Conservation (phyloP, 768 basidiomycete species). For the Suillus plorans region DNA sequence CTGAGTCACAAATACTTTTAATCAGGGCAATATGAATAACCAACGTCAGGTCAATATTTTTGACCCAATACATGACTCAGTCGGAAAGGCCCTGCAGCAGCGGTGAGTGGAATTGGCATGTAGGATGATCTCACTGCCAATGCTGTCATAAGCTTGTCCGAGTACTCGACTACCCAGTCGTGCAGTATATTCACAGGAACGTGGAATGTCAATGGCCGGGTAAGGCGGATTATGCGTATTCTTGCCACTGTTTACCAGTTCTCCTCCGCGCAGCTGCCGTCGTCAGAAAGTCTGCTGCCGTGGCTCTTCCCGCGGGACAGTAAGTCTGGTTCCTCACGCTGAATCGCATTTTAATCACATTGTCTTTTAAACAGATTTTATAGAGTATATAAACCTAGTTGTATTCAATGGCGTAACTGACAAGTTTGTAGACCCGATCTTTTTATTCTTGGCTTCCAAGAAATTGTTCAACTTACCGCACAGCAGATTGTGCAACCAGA, state of each 20-base stretch:
- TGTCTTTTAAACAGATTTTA: slow-evolving; percentile 14
- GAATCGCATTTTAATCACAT: slow-evolving; percentile 4
- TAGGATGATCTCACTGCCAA: slow-evolving; percentile 8
- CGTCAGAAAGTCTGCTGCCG: slow-evolving; percentile 78
- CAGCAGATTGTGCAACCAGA: slow-evolving; percentile 96
- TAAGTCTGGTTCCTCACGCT: slow-evolving; percentile 37
- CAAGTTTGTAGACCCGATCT: slow-evolving; percentile 70
- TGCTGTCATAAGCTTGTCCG: slow-evolving; percentile 51
- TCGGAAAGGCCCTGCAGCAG: slow-evolving; percentile 66
- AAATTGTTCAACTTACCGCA: slow-evolving; percentile 96
- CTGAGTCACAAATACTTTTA: slow-evolving; percentile 9
- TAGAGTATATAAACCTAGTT: slow-evolving; percentile 17
- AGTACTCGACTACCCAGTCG: slow-evolving; percentile 80
- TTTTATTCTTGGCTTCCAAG: slow-evolving; percentile 90
- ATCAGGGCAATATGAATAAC: slow-evolving; percentile 89
- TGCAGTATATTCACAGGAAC: slow-evolving; percentile 85
- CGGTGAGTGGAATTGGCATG: slow-evolving; percentile 43
- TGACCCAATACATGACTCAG: slow-evolving; percentile 90
- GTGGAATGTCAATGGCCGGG: slow-evolving; percentile 94
- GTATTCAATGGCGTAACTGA: slow-evolving; percentile 23
- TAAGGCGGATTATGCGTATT: slow-evolving; percentile 33
- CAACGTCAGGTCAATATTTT: slow-evolving; percentile 89
- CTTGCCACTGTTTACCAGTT: slow-evolving; percentile 8
- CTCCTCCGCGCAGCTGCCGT: slow-evolving; percentile 44
- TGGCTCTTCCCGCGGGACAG: slow-evolving; percentile 89